Conservation (phyloP, 805 yeast species). For the Maudiozyma pseudohumilis region DNA sequence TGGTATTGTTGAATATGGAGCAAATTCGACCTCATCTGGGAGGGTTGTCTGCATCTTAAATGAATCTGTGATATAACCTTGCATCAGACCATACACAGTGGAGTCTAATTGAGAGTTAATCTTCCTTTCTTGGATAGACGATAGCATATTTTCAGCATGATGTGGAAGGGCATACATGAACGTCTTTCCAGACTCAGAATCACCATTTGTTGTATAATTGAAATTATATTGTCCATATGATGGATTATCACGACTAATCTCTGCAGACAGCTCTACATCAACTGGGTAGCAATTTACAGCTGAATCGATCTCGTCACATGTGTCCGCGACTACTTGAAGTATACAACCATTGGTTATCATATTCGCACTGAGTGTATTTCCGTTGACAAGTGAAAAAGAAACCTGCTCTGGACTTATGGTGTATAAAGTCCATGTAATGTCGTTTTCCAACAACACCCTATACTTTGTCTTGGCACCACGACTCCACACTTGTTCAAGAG, state of each 20-base stretch:
- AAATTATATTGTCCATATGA: constrained; percentile 32
- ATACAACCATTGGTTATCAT: constrained; percentile 34
- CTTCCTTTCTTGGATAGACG: constrained; percentile 16
- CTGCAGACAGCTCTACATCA: constrained; percentile 36
- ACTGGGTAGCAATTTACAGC: constrained; percentile 57
- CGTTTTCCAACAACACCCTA: constrained; percentile 42
- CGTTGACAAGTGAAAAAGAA: constrained; percentile 8
- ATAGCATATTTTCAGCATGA: constrained; percentile 39
- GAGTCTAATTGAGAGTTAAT: constrained; percentile 33
- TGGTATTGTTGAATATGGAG: constrained; percentile 32
- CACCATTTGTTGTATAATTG: constrained; percentile 36
- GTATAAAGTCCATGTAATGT: constrained; percentile 33
- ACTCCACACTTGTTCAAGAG: neutral
- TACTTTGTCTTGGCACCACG: constrained; percentile 34
- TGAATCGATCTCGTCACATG: constrained; percentile 37
- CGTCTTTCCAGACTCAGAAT: constrained; percentile 34
- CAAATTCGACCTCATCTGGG: constrained; percentile 37
- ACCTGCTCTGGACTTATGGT: constrained; percentile 5
- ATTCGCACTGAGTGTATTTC: constrained; percentile 15
- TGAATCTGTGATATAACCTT: constrained; percentile 34
- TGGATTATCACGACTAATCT: constrained; percentile 28
- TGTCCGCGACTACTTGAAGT: constrained; percentile 52
- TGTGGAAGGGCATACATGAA: constrained; percentile 63
- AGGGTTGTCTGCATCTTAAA: constrained; percentile 36
- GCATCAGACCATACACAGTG: constrained; percentile 40